A percentile compares a stretch with the other conserved stretches of the same genome.
These are phyloP conservation scores for Barnettozyma siamensis DNA, from an alignment of 805 yeast species.

Conservation along the genomic window DNA sequence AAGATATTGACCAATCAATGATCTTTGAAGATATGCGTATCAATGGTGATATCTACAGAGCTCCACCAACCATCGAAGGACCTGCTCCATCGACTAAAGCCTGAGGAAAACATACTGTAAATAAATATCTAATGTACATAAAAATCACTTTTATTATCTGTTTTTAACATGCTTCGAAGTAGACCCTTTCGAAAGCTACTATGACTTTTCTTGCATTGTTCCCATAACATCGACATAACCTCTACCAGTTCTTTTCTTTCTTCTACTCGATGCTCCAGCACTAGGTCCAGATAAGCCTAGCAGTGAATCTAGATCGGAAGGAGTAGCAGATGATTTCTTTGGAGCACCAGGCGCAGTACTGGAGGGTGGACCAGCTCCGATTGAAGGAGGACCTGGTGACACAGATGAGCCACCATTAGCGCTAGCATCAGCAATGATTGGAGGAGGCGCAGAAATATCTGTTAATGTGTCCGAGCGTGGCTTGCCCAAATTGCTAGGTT, in stretches of 20 bases:
- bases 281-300: conserved; percentile 31
- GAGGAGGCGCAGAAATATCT: conserved; percentile 8
- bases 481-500: conserved; percentile 28
- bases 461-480: conserved; percentile 34
- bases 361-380: conserved; percentile 1
- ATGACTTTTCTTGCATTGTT: conserved; percentile 10
- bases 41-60: conserved; percentile 31
- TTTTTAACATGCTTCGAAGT: too few species aligned
- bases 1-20: conserved; percentile 24
- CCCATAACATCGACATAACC: conserved; percentile 67
- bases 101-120: conserved; percentile 4
- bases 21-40: conserved; percentile 27
- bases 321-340: background rate
- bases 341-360: background rate
- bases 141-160: background rate
- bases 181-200: background rate
- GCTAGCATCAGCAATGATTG: background rate
- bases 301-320: conserved; percentile 36
- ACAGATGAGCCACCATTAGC: conserved; percentile 1
- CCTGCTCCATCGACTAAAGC: conserved; percentile 1
- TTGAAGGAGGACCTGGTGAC: conserved; percentile 3
- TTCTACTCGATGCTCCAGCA: conserved; percentile 25
- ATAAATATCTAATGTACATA: conserved; percentile 8
- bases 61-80: conserved; percentile 17
- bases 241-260: conserved; percentile 42